Base-by-base conservation (phyloP, 169 alveolate genomes). In the Babesia divergens region DNA sequence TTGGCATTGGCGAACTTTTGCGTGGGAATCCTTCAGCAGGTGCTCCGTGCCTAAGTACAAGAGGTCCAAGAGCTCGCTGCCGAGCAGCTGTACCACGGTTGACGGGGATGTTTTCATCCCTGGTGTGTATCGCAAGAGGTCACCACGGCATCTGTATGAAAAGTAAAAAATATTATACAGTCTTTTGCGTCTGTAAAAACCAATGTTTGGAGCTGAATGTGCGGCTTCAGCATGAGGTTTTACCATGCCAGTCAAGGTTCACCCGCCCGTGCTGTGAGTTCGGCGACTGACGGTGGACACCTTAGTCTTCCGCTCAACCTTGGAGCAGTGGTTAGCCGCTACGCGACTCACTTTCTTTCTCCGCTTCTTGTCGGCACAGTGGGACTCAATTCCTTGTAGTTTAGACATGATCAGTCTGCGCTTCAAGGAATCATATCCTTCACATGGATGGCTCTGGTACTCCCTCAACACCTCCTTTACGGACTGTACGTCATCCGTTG, bases 11-110 rank as follows among this genome's bases (percentile, higher is more conserved):
- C 59, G 58, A 14, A 43, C n/a, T 8, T 13, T 18, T 28, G 62
- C 72, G 20, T 50, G 11, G 0, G 72, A 44, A 28, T 47, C 72
- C 46, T n/a, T 43, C 3, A 24, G 18, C n/a, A 37, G 5, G 59
- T 62, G 29, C 60, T 62, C 72, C 1, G 60, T 62, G 18, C 72
- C 72, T 9, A 40, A 7, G 59, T 62, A 62, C 13, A 62, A 8
- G 34, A 44, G 47, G 50, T 62, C 72, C 35, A 62, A 46, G 16
- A 8, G 72, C 59, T 62, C 72, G 34, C 18, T 50, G 40, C 72
- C 72, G 37, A 62, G 72, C 26, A 62, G 20, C 1, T 44, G 34
- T 4, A 49, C 72, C 24, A 62, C 72, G 49, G 24, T 62, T 16
- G 16, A 3, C 8, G 72, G 60, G 72, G 9, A 29, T 2, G 37